A percentile compares a stretch with the other conserved stretches of the same genome.
phyloP scores from a whole-genome alignment of 2,329 filamentous ascomycete genomes.

The Albophoma yamanashiensis region DNA sequence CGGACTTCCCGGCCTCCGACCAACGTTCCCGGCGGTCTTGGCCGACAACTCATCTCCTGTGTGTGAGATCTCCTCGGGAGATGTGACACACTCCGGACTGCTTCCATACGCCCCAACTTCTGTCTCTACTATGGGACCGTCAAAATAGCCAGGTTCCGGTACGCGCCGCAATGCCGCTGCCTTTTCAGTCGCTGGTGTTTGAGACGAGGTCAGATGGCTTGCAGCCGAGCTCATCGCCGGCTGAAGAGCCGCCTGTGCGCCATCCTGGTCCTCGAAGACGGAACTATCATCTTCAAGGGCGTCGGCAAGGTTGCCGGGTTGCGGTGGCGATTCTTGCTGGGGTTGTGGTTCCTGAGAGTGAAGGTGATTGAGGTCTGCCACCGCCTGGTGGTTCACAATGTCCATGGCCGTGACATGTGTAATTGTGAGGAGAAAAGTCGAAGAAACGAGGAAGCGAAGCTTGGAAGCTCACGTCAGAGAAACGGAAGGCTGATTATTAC shows the following conservation, averaged over 20 bases:
- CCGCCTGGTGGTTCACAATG: background rate
- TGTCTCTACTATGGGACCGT: slow-evolving; percentile 5
- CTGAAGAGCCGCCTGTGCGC: slow-evolving; percentile 48
- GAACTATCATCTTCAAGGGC: slow-evolving; percentile 8
- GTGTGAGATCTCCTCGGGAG: slow-evolving; percentile 6
- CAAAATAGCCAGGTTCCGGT: slow-evolving; percentile 13
- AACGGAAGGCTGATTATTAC: background rate
- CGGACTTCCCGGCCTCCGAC: background rate
- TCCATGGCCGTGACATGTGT: background rate
- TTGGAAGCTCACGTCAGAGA: background rate
- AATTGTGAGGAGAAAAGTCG: background rate
- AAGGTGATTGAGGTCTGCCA: background rate
- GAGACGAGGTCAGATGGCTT: slow-evolving; percentile 41
- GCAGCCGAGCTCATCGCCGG: slow-evolving; percentile 47
- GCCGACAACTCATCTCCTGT: background rate
- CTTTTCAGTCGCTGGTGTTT: slow-evolving; percentile 47
- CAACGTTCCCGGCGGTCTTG: too few species aligned
- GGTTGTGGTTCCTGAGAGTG: background rate
- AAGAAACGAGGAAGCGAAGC: background rate
- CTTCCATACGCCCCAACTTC: slow-evolving; percentile 8
- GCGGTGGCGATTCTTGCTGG: background rate
- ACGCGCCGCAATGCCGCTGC: slow-evolving; percentile 39
- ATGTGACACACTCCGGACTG: slow-evolving; percentile 11
- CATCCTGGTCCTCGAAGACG: slow-evolving; percentile 35
- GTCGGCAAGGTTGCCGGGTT: slow-evolving; percentile 5